A percentile compares a stretch with the other conserved stretches of the same genome.
These are phyloP conservation scores for Batkoa obscura DNA, from an alignment of 371 early-diverging fungal species.

Conservation along the genomic window DNA sequence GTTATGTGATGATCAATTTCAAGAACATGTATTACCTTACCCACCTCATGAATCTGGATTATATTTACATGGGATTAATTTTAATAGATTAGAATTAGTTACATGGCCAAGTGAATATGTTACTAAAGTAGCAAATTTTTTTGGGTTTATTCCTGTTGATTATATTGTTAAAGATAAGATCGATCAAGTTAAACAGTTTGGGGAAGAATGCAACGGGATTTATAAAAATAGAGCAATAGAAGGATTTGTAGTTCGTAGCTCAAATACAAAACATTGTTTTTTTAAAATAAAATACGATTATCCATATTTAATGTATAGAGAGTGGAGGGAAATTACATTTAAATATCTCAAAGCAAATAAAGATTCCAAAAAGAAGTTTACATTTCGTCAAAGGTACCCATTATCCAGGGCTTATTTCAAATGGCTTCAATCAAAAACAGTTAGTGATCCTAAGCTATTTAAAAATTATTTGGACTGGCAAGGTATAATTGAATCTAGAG, in stretches of 20 bases:
- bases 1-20: constrained; percentile 87
- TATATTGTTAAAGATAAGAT: constrained; percentile 16
- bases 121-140: constrained; percentile 34
- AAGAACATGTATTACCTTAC: constrained; percentile 84
- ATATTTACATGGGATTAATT: constrained; percentile 81
- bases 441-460: constrained; percentile 49
- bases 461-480: constrained; percentile 33
- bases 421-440: constrained; percentile 45
- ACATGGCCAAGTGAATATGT: constrained; percentile 48
- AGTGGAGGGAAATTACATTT: constrained; percentile 84
- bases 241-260: constrained; percentile 84
- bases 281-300: constrained; percentile 89
- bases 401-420: constrained; percentile 46
- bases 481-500: constrained; percentile 60
- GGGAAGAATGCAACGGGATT: constrained; percentile 37
- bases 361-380: constrained; percentile 7
- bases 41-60: constrained; percentile 55
- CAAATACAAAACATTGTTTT: constrained; percentile 16
- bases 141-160: constrained; percentile 48
- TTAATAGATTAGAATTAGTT: constrained; percentile 44
- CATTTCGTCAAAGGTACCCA: constrained; percentile 22
- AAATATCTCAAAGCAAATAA: constrained; percentile 15
- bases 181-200: constrained; percentile 37
- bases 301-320: constrained; percentile 82
- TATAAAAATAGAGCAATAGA: constrained; percentile 56